phyloP scores from a whole-genome alignment of 805 yeast genomes.

The Suhomyces sp. region DNA sequence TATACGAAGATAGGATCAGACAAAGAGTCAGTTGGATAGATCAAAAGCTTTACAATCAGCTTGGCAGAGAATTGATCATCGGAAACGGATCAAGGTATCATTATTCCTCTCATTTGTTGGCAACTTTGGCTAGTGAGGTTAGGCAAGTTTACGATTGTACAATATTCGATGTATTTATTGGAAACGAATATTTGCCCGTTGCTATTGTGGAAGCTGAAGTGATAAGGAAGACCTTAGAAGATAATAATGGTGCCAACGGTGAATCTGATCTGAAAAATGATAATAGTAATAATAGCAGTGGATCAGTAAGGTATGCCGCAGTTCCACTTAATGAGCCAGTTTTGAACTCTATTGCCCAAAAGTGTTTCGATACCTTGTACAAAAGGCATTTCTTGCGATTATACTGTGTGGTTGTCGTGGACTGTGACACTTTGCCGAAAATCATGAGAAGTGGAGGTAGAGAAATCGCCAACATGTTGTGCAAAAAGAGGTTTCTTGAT shows the following conservation, averaged over 20 bases:
- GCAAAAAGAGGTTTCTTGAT: conserved; percentile 69
- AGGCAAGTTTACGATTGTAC: conserved; percentile 85
- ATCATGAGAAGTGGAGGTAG: conserved; percentile 80
- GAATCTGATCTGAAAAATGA: conserved; percentile 9
- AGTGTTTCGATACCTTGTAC: conserved; percentile 42
- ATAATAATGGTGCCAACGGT: conserved; percentile 13
- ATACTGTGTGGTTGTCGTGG: conserved; percentile 77
- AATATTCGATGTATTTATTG: conserved; percentile 79
- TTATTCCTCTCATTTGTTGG: conserved; percentile 83
- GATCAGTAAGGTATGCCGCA: conserved; percentile 20
- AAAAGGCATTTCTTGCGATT: conserved; percentile 67
- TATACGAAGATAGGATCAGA: conserved; percentile 86
- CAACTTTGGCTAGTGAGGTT: conserved; percentile 77
- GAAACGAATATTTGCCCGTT: conserved; percentile 79
- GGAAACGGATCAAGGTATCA: conserved; percentile 57
- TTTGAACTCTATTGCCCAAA: conserved; percentile 42
- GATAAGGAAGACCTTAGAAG: conserved; percentile 35
- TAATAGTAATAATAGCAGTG: background rate
- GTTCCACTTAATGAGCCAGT: conserved; percentile 44
- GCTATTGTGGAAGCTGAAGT: conserved; percentile 76
- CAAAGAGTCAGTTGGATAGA: conserved; percentile 71
- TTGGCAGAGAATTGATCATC: conserved; percentile 29
- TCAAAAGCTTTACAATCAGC: conserved; percentile 34
- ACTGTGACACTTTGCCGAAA: conserved; percentile 79
- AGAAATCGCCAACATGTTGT: conserved; percentile 89